Evolutionary conservation across 208 protist genomes (phyloP).

Genomic region (Wallacemonas rigidus): DNA sequence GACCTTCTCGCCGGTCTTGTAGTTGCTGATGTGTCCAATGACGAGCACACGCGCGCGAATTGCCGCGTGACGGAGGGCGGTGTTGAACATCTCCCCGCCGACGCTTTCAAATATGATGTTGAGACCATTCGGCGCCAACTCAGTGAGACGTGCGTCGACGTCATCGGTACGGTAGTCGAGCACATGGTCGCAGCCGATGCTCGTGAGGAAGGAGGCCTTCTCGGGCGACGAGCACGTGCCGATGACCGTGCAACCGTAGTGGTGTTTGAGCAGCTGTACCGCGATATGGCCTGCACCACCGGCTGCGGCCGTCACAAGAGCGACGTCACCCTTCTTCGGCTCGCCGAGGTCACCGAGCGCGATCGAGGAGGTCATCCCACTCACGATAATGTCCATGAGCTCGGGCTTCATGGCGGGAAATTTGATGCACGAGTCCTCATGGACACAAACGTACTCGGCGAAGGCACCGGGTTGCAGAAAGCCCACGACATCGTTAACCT

Average conservation of each 20-base stretch:
- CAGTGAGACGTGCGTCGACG: slow-evolving; percentile 41
- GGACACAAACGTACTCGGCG: slow-evolving; percentile 38
- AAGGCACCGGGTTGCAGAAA: slow-evolving; percentile 59
- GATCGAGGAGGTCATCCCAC: slow-evolving; percentile 72
- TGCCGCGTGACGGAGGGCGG: slow-evolving; percentile 65
- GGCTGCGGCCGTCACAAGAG: slow-evolving; percentile 83
- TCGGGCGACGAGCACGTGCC: slow-evolving; percentile 76
- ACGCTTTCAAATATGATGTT: slow-evolving; percentile 88
- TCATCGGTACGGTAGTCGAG: slow-evolving; percentile 85
- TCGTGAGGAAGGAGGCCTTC: slow-evolving; percentile 75
- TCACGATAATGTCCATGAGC: slow-evolving; percentile 45
- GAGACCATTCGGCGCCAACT: slow-evolving; percentile 72
- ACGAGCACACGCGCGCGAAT: slow-evolving; percentile 65
- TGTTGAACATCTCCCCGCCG: slow-evolving; percentile 77
- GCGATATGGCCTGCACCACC: slow-evolving; percentile 88
- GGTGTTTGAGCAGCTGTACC: slow-evolving; percentile 87
- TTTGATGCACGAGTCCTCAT: slow-evolving; percentile 27
- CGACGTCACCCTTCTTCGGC: slow-evolving; percentile 45
- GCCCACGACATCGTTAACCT: slow-evolving; percentile 45
- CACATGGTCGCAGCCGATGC: slow-evolving; percentile 80
- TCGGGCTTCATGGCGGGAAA: slow-evolving; percentile 49
- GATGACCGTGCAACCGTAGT: slow-evolving; percentile 84
- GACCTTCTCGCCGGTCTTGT: slow-evolving; percentile 35
- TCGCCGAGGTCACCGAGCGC: slow-evolving; percentile 56
- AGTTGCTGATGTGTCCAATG: slow-evolving; percentile 80